Evolutionary conservation across 441 rosid species (phyloP).

Genomic region (Bruguiera hainesii): DNA sequence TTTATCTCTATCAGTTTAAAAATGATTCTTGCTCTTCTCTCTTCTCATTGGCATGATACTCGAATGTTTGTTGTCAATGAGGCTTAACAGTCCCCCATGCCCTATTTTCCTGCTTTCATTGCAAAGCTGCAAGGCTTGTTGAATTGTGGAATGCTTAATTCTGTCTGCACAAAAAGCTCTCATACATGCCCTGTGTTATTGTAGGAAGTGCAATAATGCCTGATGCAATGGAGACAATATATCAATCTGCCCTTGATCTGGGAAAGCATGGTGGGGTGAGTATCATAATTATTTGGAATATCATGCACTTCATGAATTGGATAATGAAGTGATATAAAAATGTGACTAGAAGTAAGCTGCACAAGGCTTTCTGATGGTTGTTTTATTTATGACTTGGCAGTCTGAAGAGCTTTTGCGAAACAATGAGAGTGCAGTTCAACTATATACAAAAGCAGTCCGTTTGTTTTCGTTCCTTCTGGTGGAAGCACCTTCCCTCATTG

Average conservation of each 20-base stretch:
- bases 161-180: not conserved
- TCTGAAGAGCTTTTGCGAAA: conserved; percentile 39
- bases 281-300: conserved; percentile 6
- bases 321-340: too few relatives aligned
- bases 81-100: not conserved
- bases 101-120: conserved; percentile 1
- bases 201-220: conserved; percentile 83
- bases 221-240: conserved; percentile 93
- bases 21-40: not conserved
- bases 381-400: conserved; percentile 4
- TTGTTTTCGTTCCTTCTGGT: conserved; percentile 71
- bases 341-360: too few relatives aligned
- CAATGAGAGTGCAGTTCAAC: conserved; percentile 51
- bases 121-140: not conserved
- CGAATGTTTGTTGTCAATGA: not conserved
- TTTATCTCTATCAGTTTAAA: not conserved
- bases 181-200: conserved; percentile 3
- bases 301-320: too few relatives aligned
- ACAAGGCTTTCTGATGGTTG: not conserved
- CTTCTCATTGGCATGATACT: not conserved
- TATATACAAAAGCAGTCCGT: conserved; percentile 68
- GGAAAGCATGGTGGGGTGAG: conserved; percentile 86
- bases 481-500: conserved; percentile 84
- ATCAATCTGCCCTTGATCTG: conserved; percentile 75
- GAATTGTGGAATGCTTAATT: not conserved